A percentile compares a stretch with the other conserved stretches of the same genome.
phyloP scores from a whole-genome alignment of 331 rosid genomes.

The Quercus lobata region DNA sequence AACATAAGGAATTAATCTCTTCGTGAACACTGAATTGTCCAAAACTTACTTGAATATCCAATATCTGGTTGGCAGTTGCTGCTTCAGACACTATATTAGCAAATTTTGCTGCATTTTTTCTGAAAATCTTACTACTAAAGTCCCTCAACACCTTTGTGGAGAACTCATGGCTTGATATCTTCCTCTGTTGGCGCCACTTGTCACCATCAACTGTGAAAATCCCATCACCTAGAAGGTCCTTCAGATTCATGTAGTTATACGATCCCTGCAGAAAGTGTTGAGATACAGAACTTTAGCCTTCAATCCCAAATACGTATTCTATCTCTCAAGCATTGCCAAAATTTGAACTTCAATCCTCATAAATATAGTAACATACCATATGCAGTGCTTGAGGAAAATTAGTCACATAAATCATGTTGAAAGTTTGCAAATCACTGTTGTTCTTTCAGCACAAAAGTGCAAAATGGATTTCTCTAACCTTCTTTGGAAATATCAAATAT shows the following conservation, averaged over 20 bases:
- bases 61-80: constrained; percentile 30
- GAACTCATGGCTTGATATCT: constrained; percentile 81
- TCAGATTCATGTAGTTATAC: constrained; percentile 57
- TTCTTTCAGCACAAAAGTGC: too few relatives aligned
- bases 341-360: not conserved
- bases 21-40: not conserved
- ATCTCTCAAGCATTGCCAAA: not conserved
- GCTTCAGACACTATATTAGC: constrained; percentile 62
- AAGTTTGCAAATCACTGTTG: too few relatives aligned
- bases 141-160: constrained; percentile 77
- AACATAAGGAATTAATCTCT: not conserved
- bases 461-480: too few relatives aligned
- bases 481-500: too few relatives aligned
- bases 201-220: constrained; percentile 92
- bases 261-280: constrained; percentile 47
- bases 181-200: constrained; percentile 93
- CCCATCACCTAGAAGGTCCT: constrained; percentile 92
- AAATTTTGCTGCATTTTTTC: constrained; percentile 62
- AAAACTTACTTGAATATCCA: constrained; percentile 73
- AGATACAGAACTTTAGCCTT: constrained; percentile 15
- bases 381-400: not conserved
- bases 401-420: too few relatives aligned
- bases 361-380: not conserved
- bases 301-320: not conserved
- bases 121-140: constrained; percentile 60